A percentile compares a stretch with the other conserved stretches of the same genome.
These are phyloP conservation scores for Ascodesmis nigricans DNA, from an alignment of 495 filamentous ascomycete species.

Conservation along the genomic window DNA sequence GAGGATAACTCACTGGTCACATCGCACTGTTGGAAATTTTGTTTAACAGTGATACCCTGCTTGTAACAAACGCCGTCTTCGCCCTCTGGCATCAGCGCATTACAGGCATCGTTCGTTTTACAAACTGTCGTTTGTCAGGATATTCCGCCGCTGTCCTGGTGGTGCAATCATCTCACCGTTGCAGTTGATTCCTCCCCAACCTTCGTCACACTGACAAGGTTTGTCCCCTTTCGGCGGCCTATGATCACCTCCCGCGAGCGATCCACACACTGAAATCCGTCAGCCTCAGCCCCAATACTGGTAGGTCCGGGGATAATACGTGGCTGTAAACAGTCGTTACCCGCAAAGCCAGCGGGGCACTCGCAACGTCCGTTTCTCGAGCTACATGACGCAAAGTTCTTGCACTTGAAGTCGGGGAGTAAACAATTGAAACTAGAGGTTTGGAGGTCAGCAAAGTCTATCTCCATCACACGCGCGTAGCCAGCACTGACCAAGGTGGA, in stretches of 20 bases:
- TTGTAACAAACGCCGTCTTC: constrained; percentile 76
- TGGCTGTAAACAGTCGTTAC: constrained; percentile 72
- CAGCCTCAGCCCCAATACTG: constrained; percentile 12
- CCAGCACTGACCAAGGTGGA: constrained; percentile 36
- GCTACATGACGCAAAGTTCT: constrained; percentile 71
- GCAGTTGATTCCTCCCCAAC: constrained; percentile 97
- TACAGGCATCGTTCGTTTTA: constrained; percentile 55
- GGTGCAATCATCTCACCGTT: constrained; percentile 38
- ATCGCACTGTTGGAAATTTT: constrained; percentile 95
- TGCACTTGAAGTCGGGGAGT: constrained; percentile 69
- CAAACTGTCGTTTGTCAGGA: constrained; percentile 80
- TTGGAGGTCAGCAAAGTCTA: constrained; percentile 4
- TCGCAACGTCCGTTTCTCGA: constrained; percentile 72
- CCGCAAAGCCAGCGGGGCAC: constrained; percentile 79
- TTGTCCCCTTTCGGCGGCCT: constrained; percentile 44
- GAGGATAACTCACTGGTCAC: constrained; percentile 52
- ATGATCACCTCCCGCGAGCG: constrained; percentile 56
- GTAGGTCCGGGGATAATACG: constrained; percentile 24
- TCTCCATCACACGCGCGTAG: constrained; percentile 6
- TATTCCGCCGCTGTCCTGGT: constrained; percentile 66
- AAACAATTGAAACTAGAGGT: constrained; percentile 78
- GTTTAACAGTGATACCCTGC: constrained; percentile 67
- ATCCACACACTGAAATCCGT: constrained; percentile 44
- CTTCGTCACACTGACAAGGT: constrained; percentile 69
- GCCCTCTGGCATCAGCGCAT: constrained; percentile 57